Base-by-base conservation (phyloP, 2,329 filamentous ascomycete genomes). In the Exophiala sp. region DNA sequence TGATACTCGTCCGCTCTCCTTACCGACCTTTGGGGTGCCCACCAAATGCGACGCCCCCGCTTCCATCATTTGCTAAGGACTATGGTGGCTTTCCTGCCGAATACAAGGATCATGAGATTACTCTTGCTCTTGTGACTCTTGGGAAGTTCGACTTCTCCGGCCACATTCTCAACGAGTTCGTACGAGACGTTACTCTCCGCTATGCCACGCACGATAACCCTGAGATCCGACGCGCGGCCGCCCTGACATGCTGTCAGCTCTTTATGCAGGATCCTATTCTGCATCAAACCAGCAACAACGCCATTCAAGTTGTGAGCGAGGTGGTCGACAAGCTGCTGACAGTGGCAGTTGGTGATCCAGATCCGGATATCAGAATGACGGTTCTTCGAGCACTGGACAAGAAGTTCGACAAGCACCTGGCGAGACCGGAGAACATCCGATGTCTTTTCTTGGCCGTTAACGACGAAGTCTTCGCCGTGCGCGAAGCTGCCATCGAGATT, bases 261-360 rank as follows among this genome's bases (percentile, higher is more conserved):
- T 97, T 97, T 64, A 87, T 97, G 39, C 84, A 88, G 60, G 94
- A 99, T 65, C 93, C 93, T 0, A 97, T 98, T 58, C 89, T 98
- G 62, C 93, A 95, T 62, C 93, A 99, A 70, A 96, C 91, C 5
- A 97, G 93, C 66, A 88, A 91, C 58, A 93, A 98, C 66, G 91
- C 93, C 0, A 87, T 97, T 34, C 89, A 96, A 65, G 93, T 98
- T 22, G 94, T 99, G 39, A 88, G 91, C 48, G 93, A 98, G 66
- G 93, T 99, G 24, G 95, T 99, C 51, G 90, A 97, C 69, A 96
- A 93, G 64, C 80, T 99, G 1, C 75, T 98, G 55, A 96, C 91
- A 0, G 90, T 97, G 32, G 91, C 89, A 43, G 88, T 98, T 22
- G 93, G 91, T 11, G 93, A 99, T 64, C 83, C 85, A 1, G 88